Evolutionary conservation across 2,329 filamentous ascomycete species (phyloP).

Genomic region (Myriangium duriaei): DNA sequence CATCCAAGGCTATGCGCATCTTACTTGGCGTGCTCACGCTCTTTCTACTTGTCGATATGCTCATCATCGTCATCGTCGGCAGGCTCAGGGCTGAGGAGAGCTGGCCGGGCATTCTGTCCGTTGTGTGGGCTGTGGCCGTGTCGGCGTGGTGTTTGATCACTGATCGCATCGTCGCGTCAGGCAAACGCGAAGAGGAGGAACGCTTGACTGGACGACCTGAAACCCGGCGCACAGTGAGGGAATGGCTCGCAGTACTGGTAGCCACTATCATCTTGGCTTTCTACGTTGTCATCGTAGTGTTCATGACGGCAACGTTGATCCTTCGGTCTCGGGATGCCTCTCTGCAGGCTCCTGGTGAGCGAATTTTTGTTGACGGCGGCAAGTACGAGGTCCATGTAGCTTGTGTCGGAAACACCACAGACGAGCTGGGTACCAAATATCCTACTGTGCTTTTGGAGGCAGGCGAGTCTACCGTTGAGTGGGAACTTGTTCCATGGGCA

Average conservation of each 20-base stretch:
- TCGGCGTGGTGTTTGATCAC: conserved; percentile 66
- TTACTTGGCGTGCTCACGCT: conserved; percentile 55
- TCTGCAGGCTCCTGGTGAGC: conserved; percentile 58
- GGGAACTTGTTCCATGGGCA: conserved; percentile 68
- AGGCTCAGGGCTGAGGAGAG: conserved; percentile 71
- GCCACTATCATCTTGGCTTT: conserved; percentile 60
- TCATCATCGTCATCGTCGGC: conserved; percentile 65
- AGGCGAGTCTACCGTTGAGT: conserved; percentile 66
- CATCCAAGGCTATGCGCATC: conserved; percentile 66
- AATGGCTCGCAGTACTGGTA: conserved; percentile 72
- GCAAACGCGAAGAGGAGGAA: conserved; percentile 85
- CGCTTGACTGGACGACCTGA: conserved; percentile 81
- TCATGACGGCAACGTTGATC: conserved; percentile 69
- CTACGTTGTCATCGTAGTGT: conserved; percentile 54
- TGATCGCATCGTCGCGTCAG: conserved; percentile 77
- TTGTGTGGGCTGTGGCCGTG: conserved; percentile 71
- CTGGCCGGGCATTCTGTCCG: conserved; percentile 79
- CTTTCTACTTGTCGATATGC: conserved; percentile 59
- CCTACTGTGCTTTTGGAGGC: conserved; percentile 80
- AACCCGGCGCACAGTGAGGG: conserved; percentile 63
- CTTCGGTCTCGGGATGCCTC: conserved; percentile 69
- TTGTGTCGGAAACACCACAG: conserved; percentile 59
- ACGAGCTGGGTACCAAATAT: conserved; percentile 42
- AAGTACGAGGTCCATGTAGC: conserved; percentile 82
- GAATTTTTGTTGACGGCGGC: conserved; percentile 67